Percentiles rank a stretch among this genome's conserved stretches.
Conservation (phyloP, 1,139 yeast species). For the Hansenula sp. region DNA sequence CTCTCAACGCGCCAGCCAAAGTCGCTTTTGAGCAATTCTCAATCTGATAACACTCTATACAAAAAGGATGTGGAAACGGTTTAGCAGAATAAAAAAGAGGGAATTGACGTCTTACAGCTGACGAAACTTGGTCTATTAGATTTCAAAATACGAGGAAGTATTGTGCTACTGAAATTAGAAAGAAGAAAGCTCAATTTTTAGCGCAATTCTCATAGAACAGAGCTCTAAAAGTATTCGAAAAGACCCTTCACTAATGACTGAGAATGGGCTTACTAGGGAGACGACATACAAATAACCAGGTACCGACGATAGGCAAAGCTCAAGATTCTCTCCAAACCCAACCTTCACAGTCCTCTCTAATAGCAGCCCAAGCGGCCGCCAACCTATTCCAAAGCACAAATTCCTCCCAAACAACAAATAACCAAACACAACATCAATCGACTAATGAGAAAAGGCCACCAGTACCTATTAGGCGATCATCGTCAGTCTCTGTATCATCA, state of each 20-base stretch:
- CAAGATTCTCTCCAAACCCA: not conserved
- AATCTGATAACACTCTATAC: not conserved
- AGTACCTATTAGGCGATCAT: not conserved
- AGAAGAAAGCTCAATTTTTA: no score
- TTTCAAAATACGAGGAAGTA: no score
- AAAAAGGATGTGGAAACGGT: not conserved
- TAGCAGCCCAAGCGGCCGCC: slow-evolving; percentile 24
- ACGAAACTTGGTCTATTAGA: no score
- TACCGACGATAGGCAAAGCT: not conserved
- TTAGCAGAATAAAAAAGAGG: no score
- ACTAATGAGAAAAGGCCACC: slow-evolving; percentile 3
- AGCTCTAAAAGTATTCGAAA: no score
- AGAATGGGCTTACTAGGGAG: slow-evolving; percentile 2
- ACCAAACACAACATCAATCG: not conserved
- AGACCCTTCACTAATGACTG: not conserved
- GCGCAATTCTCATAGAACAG: no score
- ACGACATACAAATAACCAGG: not conserved
- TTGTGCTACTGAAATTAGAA: no score
- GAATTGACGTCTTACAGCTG: no score
- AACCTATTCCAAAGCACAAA: slow-evolving; percentile 4
- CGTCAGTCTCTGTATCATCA: no score
- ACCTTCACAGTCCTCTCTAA: slow-evolving; percentile 11
- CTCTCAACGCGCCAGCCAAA: not conserved
- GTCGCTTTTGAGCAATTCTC: not conserved
- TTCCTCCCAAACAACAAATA: not conserved